phyloP scores from a whole-genome alignment of 768 basidiomycete species.

The Mycena vitilis region DNA sequence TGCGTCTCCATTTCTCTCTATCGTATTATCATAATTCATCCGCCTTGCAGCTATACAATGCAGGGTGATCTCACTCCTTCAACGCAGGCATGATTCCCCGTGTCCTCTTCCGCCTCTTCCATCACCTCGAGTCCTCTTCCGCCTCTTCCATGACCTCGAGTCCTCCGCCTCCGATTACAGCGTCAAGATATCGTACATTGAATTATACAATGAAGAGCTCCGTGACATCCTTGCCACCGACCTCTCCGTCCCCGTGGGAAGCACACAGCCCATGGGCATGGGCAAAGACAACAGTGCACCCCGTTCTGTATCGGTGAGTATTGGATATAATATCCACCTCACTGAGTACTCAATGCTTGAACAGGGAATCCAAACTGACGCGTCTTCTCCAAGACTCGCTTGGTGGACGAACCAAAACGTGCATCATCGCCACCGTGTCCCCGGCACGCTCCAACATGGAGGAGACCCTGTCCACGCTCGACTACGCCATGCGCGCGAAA shows the following conservation, averaged over 20 bases:
- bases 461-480: slow-evolving; percentile 96
- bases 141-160: too few relatives aligned
- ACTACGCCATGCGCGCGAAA: slow-evolving; percentile 96
- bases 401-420: slow-evolving; percentile 96
- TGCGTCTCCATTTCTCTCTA: slow-evolving; percentile 53
- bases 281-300: slow-evolving; percentile 48
- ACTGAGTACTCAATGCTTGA: slow-evolving; percentile 7
- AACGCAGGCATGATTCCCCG: slow-evolving; percentile 97
- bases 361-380: slow-evolving; percentile 95
- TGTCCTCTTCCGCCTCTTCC: slow-evolving; percentile 90
- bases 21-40: slow-evolving; percentile 13
- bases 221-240: slow-evolving; percentile 91
- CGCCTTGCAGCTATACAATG: slow-evolving; percentile 84
- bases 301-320: slow-evolving; percentile 88
- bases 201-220: slow-evolving; percentile 98
- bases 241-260: slow-evolving; percentile 74
- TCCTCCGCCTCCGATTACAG: slow-evolving; percentile 82
- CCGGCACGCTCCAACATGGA: slow-evolving; percentile 95
- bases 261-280: slow-evolving; percentile 84
- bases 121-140: slow-evolving; percentile 92
- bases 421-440: slow-evolving; percentile 96
- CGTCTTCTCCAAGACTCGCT: slow-evolving; percentile 98
- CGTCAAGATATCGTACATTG: slow-evolving; percentile 94
- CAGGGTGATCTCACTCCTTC: slow-evolving; percentile 87
- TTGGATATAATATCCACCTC: slow-evolving; percentile 4